Conservation (phyloP, 2,329 filamentous ascomycete species). For the Hawksworthiomyces lignivorus region DNA sequence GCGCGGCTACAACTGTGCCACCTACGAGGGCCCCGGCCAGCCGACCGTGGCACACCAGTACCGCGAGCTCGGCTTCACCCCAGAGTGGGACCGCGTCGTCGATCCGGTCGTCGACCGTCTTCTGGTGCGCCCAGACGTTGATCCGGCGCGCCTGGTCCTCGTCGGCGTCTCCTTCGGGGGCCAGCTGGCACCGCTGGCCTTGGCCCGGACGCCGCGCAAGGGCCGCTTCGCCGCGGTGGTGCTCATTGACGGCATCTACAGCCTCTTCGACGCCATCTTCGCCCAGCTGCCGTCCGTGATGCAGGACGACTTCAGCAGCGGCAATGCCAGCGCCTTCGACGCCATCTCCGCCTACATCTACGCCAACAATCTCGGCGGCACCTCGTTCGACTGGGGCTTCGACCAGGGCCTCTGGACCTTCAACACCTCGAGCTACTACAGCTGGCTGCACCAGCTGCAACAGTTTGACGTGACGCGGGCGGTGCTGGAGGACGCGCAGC, state of each 20-base stretch:
- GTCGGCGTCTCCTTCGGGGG: conserved; percentile 34
- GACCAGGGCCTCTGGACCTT: conserved; percentile 27
- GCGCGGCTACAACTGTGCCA: conserved; percentile 35
- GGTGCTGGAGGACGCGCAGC: no score
- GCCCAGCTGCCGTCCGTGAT: conserved; percentile 14
- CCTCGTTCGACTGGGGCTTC: conserved; percentile 19
- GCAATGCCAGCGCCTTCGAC: conserved; percentile 16
- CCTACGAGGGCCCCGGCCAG: conserved; percentile 40
- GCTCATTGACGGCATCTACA: conserved; percentile 30
- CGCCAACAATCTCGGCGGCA: no score
- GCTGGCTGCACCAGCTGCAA: conserved; percentile 2
- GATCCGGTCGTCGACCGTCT: conserved; percentile 33
- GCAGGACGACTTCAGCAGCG: conserved; percentile 12
- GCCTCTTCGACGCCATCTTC: conserved; percentile 13
- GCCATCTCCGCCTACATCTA: conserved; percentile 14
- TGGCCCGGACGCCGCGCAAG: conserved; percentile 31
- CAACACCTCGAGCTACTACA: conserved; percentile 21
- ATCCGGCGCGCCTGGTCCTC: conserved; percentile 25
- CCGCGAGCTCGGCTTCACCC: conserved; percentile 34
- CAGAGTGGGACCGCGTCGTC: conserved; percentile 33
- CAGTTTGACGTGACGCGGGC: background rate
- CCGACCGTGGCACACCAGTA: conserved; percentile 30
- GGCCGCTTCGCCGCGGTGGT: conserved; percentile 30
- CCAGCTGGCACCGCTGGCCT: conserved; percentile 28
- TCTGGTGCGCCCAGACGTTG: conserved; percentile 18